phyloP scores from a whole-genome alignment of 192 early-diverging fungal species.

The Coemansia sp. region DNA sequence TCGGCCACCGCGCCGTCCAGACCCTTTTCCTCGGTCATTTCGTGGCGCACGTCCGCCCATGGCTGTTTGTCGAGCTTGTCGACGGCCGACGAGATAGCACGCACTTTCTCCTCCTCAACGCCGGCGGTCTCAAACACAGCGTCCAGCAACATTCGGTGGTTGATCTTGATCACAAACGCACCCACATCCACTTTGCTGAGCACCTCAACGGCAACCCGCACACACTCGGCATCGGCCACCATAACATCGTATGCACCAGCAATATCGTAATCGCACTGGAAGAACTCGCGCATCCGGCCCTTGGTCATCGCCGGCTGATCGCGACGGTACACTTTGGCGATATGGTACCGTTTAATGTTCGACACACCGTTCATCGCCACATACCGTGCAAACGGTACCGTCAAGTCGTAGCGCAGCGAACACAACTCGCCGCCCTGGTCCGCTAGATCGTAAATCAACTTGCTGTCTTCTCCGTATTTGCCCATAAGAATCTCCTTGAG shows the following conservation, averaged over 20 bases:
- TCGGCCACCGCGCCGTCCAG: slow-evolving; percentile 78
- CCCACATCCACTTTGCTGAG: slow-evolving; percentile 81
- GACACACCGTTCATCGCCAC: slow-evolving; percentile 87
- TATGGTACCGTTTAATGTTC: slow-evolving; percentile 95
- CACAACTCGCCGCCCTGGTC: slow-evolving; percentile 97
- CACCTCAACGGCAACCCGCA: slow-evolving; percentile 80
- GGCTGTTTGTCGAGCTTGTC: slow-evolving; percentile 98
- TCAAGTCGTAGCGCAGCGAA: slow-evolving; percentile 95
- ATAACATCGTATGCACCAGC: slow-evolving; percentile 92
- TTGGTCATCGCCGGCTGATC: slow-evolving; percentile 98
- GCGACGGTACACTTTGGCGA: slow-evolving; percentile 97
- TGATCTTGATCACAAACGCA: slow-evolving; percentile 90
- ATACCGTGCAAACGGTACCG: slow-evolving; percentile 96
- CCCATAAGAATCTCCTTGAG: slow-evolving; percentile 93
- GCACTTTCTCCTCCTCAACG: slow-evolving; percentile 83
- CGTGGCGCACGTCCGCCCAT: slow-evolving; percentile 90
- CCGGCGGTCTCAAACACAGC: slow-evolving; percentile 97
- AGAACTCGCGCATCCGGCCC: slow-evolving; percentile 98
- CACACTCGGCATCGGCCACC: slow-evolving; percentile 94
- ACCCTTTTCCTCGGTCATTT: slow-evolving; percentile 94
- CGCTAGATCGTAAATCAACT: slow-evolving; percentile 95
- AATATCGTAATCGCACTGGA: slow-evolving; percentile 98
- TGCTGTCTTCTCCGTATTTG: slow-evolving; percentile 99
- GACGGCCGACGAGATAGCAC: slow-evolving; percentile 93
- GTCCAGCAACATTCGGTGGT: slow-evolving; percentile 96